Evolutionary conservation across 2,329 filamentous ascomycete species (phyloP).

Genomic region (Venturia aucupariae): DNA sequence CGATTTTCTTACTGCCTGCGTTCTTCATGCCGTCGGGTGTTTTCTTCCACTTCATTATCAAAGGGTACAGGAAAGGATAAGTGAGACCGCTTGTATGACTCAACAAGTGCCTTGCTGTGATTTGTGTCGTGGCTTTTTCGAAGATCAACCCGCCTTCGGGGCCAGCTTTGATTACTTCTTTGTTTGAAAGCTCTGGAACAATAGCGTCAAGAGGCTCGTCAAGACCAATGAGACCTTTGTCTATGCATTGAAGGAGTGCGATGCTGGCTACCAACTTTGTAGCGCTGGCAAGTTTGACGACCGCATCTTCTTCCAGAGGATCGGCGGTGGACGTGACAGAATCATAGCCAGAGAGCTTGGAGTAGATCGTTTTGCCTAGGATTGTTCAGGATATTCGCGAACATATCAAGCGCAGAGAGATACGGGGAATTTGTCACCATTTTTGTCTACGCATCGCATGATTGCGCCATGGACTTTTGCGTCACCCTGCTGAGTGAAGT

Average conservation of each 20-base stretch:
- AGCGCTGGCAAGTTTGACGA: constrained; percentile 20
- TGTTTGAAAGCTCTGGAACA: constrained; percentile 17
- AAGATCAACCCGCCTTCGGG: background rate
- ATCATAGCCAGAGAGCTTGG: constrained; percentile 13
- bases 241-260: constrained; percentile 15
- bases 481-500: constrained; percentile 7
- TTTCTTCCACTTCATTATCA: constrained; percentile 31
- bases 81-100: constrained; percentile 42
- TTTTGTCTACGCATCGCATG: constrained; percentile 13
- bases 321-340: constrained; percentile 5
- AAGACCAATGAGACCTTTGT: constrained; percentile 13
- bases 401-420: background rate
- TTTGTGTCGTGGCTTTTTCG: background rate
- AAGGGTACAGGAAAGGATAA: constrained; percentile 35
- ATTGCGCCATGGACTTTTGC: constrained; percentile 13
- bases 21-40: constrained; percentile 16
- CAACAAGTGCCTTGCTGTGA: constrained; percentile 31
- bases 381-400: background rate
- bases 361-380: constrained; percentile 14
- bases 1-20: constrained; percentile 25
- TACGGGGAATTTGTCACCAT: background rate
- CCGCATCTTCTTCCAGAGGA: constrained; percentile 16
- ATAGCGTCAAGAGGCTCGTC: constrained; percentile 17
- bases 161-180: background rate
- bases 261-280: constrained; percentile 16